Evolutionary conservation across 805 yeast species (phyloP).

Genomic region (Starmerella scarabaei): DNA sequence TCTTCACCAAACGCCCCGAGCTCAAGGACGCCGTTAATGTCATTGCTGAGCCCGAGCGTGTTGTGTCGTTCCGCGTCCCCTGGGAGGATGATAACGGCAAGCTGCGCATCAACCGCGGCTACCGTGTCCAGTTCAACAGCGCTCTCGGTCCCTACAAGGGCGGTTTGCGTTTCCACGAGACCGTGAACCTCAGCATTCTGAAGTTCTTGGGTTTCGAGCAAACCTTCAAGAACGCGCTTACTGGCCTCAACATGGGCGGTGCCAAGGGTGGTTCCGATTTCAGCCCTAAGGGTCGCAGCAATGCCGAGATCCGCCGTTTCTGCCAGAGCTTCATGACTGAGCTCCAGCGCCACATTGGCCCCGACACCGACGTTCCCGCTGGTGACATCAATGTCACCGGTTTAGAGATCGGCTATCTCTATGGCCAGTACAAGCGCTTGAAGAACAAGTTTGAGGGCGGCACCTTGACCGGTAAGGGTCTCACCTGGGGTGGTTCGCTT

Average conservation of each 20-base stretch:
- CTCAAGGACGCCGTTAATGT: slow-evolving; percentile 79
- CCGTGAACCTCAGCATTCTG: slow-evolving; percentile 87
- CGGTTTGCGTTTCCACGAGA: slow-evolving; percentile 95
- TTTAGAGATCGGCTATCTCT: slow-evolving; percentile 84
- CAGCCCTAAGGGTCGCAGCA: slow-evolving; percentile 91
- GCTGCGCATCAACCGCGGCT: slow-evolving; percentile 89
- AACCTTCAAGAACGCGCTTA: slow-evolving; percentile 93
- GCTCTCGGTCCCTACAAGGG: slow-evolving; percentile 99
- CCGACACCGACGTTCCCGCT: slow-evolving; percentile 96
- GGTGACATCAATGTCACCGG: slow-evolving; percentile 99
- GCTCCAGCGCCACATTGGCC: slow-evolving; percentile 90
- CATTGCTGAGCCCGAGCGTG: slow-evolving; percentile 88
- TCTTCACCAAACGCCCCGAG: slow-evolving; percentile 79
- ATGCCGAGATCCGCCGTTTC: slow-evolving; percentile 90
- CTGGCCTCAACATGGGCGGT: slow-evolving; percentile 97
- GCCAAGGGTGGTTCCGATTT: slow-evolving; percentile 99
- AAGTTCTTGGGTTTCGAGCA: slow-evolving; percentile 97
- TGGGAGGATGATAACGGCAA: slow-evolving; percentile 96
- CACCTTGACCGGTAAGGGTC: slow-evolving; percentile 96
- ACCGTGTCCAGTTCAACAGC: slow-evolving; percentile 96
- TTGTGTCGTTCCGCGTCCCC: slow-evolving; percentile 89
- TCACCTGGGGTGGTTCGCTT: slow-evolving; percentile 97
- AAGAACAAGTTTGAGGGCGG: slow-evolving; percentile 92
- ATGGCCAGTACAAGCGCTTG: slow-evolving; percentile 90
- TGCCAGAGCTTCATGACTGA: slow-evolving; percentile 93